Evolutionary conservation across 176 grass and related monocot genomes (phyloP), one percentile per base, ranked within the genome.

Genomic region (Bolboschoenus planiculmis): DNA sequence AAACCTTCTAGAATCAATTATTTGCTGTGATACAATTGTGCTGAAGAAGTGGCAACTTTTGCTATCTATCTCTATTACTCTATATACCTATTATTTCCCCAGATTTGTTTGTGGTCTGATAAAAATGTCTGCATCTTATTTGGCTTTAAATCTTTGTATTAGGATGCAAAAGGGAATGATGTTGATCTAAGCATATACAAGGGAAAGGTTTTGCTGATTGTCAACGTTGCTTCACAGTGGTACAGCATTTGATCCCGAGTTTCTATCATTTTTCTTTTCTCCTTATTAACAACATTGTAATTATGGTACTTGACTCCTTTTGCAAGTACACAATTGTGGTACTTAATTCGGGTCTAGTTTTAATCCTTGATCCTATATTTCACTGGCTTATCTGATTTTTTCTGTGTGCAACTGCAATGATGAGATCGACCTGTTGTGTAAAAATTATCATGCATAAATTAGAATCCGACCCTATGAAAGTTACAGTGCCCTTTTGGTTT

Each of bases 141-240:
- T 63, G 10, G 29, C 2, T 33, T 66, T 39, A 24, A 23, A 70
- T 21, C 23, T 83, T 40, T 35, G 14, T 34, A 26, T 44, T 83
- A 99, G 96, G 96, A 99, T 90, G 82, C 92, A 2, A 99, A 83
- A 33, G 96, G 92, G 2, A 91, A 93, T 36, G 96, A 95, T 42
- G 85, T 95, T 36, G 89, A 95, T 63, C 96, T 99, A n/a, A 91
- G 92, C 89, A 85, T 62, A 79, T 95, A 99, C 89, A 99, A 95
- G 87, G 91, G 89, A 48, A 95, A 95, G 80, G 96, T 89, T 87
- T 82, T 99, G 40, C 91, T 95, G 60, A 91, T 95, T 14, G 96
- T 99, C 26, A 95, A 95, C 80, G 96, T 95, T 14, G 96, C 96
- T 42, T 99, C 96, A 9, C 92, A 95, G 67, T 99, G 92, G 96